Conservation (phyloP, 305 asterid genomes). For the Striga hermonthica region DNA sequence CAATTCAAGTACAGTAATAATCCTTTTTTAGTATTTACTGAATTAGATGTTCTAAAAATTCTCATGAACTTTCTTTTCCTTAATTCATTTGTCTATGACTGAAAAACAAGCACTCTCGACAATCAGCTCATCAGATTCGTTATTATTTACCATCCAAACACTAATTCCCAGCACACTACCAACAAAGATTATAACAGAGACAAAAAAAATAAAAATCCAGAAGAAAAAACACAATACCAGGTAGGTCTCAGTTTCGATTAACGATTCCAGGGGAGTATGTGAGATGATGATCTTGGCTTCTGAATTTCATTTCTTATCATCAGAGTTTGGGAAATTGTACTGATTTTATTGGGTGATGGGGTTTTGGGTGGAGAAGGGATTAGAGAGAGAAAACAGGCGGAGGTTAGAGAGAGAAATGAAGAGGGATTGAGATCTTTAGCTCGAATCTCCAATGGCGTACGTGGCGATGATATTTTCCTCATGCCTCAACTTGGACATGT, state of each 20-base stretch:
- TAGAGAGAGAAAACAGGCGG: slow-evolving; percentile 25
- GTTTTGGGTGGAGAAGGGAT: slow-evolving; percentile 54
- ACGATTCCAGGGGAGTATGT: slow-evolving; percentile 12
- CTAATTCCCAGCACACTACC: too few relatives aligned
- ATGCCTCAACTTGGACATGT: slow-evolving; percentile 44
- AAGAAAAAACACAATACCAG: slow-evolving; percentile 25
- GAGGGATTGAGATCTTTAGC: slow-evolving; percentile 66
- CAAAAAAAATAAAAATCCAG: slow-evolving; percentile 1
- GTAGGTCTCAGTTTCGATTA: slow-evolving; percentile 10
- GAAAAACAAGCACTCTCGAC: too few relatives aligned
- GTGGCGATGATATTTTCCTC: slow-evolving; percentile 86
- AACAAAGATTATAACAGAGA: background rate
- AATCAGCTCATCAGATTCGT: too few relatives aligned
- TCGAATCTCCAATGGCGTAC: slow-evolving; percentile 52
- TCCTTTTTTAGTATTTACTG: too few relatives aligned
- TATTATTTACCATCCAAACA: too few relatives aligned
- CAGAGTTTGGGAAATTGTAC: slow-evolving; percentile 4
- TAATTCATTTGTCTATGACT: too few relatives aligned
- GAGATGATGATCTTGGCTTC: background rate
- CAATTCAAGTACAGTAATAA: too few relatives aligned
- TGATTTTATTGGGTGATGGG: background rate
- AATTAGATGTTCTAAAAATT: too few relatives aligned
- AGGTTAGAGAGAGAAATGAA: slow-evolving; percentile 26
- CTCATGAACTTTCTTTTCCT: too few relatives aligned
- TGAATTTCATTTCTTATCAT: slow-evolving; percentile 5